phyloP scores from a whole-genome alignment of 768 basidiomycete species.

The Cytidiella melzeri region DNA sequence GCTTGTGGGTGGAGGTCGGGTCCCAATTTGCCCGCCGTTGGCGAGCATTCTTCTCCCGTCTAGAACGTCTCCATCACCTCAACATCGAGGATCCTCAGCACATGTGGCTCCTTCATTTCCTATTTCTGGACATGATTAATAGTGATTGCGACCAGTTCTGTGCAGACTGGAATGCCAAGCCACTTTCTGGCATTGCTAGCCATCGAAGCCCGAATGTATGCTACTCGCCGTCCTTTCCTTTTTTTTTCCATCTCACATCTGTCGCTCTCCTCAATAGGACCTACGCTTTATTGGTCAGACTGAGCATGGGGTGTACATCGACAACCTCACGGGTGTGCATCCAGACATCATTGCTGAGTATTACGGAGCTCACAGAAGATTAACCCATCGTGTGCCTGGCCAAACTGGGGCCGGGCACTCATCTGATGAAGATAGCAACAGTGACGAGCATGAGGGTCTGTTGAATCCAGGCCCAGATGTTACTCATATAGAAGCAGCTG shows the following conservation, averaged over 20 bases:
- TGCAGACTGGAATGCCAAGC: conserved; percentile 35
- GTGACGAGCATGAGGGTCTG: neutral
- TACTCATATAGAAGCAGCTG: no score
- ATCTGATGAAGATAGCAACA: neutral
- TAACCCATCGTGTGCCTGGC: neutral
- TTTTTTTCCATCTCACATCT: neutral
- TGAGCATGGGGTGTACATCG: conserved; percentile 13
- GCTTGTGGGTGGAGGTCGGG: conserved; percentile 39
- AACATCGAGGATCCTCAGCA: conserved; percentile 27
- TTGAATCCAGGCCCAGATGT: no score
- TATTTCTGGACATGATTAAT: conserved; percentile 35
- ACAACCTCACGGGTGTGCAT: conserved; percentile 11
- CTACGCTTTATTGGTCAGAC: conserved; percentile 15
- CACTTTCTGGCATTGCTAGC: conserved; percentile 24
- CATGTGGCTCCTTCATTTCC: conserved; percentile 37
- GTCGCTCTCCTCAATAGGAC: conserved; percentile 9
- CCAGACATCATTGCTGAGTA: conserved; percentile 14
- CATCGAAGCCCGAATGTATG: conserved; percentile 20
- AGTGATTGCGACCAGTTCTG: conserved; percentile 30
- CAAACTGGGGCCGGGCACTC: conserved; percentile 12
- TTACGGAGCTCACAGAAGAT: conserved; percentile 9
- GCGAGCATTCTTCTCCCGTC: conserved; percentile 34
- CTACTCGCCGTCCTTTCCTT: neutral
- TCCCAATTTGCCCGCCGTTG: conserved; percentile 33
- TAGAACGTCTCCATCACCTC: conserved; percentile 31